These are phyloP conservation scores for Citrullus amarus DNA, from an alignment of 306 rosid species.

Conservation along the genomic window DNA sequence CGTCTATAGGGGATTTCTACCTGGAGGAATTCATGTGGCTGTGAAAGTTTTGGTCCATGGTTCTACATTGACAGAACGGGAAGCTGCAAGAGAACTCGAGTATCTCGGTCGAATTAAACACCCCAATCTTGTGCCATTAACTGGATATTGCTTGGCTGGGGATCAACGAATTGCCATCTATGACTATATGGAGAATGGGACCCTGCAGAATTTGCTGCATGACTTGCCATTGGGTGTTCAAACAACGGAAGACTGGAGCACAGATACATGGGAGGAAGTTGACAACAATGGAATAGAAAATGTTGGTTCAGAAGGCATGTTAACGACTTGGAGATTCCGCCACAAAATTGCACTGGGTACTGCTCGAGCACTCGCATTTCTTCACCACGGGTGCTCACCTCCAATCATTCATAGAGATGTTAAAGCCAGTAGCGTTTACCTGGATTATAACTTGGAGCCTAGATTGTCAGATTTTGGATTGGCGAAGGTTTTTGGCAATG, in stretches of 20 bases:
- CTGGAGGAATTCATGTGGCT: constrained; percentile 85
- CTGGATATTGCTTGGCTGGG: constrained; percentile 97
- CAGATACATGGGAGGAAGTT: constrained; percentile 87
- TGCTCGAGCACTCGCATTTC: constrained; percentile 85
- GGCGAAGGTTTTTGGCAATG: constrained; percentile 73
- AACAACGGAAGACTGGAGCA: constrained; percentile 85
- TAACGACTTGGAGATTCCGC: constrained; percentile 81
- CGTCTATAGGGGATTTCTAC: constrained; percentile 84
- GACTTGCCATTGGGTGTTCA: constrained; percentile 92
- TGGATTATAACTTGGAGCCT: constrained; percentile 83
- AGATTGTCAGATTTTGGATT: constrained; percentile 90
- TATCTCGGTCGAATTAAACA: constrained; percentile 96
- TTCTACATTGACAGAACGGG: constrained; percentile 79
- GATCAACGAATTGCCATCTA: constrained; percentile 93
- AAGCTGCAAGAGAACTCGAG: constrained; percentile 89
- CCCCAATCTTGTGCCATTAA: constrained; percentile 85
- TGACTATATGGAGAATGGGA: constrained; percentile 99
- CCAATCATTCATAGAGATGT: constrained; percentile 86
- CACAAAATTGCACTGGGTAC: constrained; percentile 92
- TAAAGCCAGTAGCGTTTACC: constrained; percentile 86
- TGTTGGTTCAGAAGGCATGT: constrained; percentile 65
- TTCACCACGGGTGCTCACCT: constrained; percentile 98
- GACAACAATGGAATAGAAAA: constrained; percentile 53
- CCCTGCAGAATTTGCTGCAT: constrained; percentile 83
- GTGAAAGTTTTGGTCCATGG: constrained; percentile 90